Evolutionary conservation across 2,329 filamentous ascomycete genomes (phyloP).

Genomic region (Ascosphaera apis): DNA sequence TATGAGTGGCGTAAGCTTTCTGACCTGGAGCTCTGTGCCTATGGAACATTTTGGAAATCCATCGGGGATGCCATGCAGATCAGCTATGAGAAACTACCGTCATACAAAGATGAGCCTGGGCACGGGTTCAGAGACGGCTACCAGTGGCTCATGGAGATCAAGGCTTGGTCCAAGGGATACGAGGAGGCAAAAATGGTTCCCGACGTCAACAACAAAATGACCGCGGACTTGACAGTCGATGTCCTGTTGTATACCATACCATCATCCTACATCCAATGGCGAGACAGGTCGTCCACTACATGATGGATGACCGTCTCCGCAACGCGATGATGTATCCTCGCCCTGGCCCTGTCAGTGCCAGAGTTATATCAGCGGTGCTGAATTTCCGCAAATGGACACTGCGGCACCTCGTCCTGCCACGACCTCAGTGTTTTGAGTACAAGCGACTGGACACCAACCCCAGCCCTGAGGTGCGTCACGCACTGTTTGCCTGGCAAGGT

Average conservation of each 20-base stretch:
- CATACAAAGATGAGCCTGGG: conserved; percentile 7
- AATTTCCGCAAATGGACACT: conserved; percentile 30
- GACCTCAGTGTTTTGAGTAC: conserved; percentile 20
- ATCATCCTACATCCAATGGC: conserved; percentile 22
- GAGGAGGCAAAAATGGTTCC: conserved; percentile 37
- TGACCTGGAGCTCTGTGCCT: conserved; percentile 43
- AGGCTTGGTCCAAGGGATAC: conserved; percentile 30
- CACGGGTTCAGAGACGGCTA: conserved; percentile 25
- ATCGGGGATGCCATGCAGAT: conserved; percentile 50
- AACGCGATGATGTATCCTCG: conserved; percentile 36
- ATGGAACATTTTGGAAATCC: conserved; percentile 47
- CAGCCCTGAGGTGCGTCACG: conserved; percentile 32
- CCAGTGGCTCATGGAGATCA: conserved; percentile 29
- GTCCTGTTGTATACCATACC: conserved; percentile 37
- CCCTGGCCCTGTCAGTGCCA: conserved; percentile 1
- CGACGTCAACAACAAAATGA: conserved; percentile 23
- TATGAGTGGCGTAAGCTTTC: conserved; percentile 50
- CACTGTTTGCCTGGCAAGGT: conserved; percentile 30
- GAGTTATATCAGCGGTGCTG: conserved; percentile 16
- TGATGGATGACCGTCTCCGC: conserved; percentile 42
- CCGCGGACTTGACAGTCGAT: conserved; percentile 35
- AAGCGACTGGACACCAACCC: conserved; percentile 21
- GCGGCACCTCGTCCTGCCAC: conserved; percentile 37
- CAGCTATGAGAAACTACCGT: conserved; percentile 23
- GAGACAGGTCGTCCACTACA: conserved; percentile 28